Evolutionary conservation across 179 eudicot species (phyloP).

Genomic region (Silene noctiflora): DNA sequence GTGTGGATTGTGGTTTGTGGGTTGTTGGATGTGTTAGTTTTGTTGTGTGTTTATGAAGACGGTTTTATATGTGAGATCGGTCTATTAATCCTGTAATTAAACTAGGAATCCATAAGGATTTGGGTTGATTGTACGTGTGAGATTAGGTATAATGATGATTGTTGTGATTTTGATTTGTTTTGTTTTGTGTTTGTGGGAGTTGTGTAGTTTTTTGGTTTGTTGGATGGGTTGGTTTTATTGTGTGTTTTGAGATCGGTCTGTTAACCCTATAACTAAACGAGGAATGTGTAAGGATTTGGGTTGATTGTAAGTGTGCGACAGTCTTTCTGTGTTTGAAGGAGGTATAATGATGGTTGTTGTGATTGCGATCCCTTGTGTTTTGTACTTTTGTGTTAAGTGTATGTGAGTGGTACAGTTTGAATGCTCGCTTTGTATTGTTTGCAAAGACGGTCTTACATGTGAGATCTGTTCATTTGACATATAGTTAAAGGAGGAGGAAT

Average conservation of each 20-base stretch:
- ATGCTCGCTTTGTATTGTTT: neutral
- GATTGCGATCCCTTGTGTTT: neutral
- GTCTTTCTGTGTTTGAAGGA: too few relatives aligned
- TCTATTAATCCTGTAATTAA: too few relatives aligned
- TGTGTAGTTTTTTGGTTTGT: neutral
- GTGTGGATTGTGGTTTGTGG: neutral
- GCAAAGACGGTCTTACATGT: neutral
- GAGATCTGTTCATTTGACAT: neutral
- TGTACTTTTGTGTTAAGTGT: neutral
- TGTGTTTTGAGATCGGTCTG: neutral
- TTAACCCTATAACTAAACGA: too few relatives aligned
- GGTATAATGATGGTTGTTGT: neutral
- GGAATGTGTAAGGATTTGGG: too few relatives aligned
- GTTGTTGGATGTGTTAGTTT: neutral
- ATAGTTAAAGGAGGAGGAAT: neutral
- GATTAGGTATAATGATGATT: neutral
- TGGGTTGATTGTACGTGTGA: too few relatives aligned
- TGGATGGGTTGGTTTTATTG: neutral
- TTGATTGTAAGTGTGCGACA: too few relatives aligned
- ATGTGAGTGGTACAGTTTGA: neutral
- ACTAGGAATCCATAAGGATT: too few relatives aligned
- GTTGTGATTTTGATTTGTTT: neutral
- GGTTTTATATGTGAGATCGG: too few relatives aligned
- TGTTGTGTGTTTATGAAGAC: neutral
- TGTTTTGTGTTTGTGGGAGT: neutral